Conservation (phyloP, 1,284 basidiomycete genomes). For the Apiotrichum mycotoxinovorans region DNA sequence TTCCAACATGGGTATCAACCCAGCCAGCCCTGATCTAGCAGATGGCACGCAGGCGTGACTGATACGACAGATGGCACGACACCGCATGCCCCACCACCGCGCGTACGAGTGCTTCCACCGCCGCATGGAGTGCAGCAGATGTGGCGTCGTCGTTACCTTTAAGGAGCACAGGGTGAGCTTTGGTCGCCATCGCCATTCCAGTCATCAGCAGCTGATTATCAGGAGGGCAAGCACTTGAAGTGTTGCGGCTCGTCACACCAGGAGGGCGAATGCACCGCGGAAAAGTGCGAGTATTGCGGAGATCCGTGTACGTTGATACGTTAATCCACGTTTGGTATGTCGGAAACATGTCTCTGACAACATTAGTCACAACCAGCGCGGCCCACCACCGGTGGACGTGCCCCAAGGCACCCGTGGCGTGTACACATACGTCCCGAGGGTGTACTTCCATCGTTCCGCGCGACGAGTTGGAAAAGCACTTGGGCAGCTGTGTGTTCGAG, state of each 20-base stretch:
- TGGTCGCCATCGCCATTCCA: too few relatives aligned
- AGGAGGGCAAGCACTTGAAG: slow-evolving; percentile 6
- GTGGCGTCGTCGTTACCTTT: slow-evolving; percentile 31
- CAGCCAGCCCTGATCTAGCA: too few relatives aligned
- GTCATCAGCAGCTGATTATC: background rate
- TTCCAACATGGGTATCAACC: too few relatives aligned
- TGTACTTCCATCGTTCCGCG: slow-evolving; percentile 59
- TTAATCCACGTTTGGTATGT: too few relatives aligned
- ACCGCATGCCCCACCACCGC: slow-evolving; percentile 36
- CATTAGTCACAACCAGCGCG: background rate
- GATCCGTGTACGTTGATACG: slow-evolving; percentile 1
- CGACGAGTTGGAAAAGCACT: slow-evolving; percentile 52
- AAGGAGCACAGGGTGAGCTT: slow-evolving; percentile 25
- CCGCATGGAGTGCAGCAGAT: slow-evolving; percentile 37
- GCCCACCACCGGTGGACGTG: slow-evolving; percentile 35
- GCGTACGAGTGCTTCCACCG: slow-evolving; percentile 45
- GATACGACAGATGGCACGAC: slow-evolving; percentile 31
- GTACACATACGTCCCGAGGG: slow-evolving; percentile 57
- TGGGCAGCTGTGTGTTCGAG: slow-evolving; percentile 60
- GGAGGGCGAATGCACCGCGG: background rate
- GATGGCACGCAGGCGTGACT: background rate
- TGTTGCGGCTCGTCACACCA: background rate
- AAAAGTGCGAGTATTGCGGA: slow-evolving; percentile 21
- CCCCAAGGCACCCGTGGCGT: slow-evolving; percentile 50
- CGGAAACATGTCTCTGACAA: background rate